A percentile compares a stretch with the other conserved stretches of the same genome.
Evolutionary conservation across 257 asterid species (phyloP).

Genomic region (Coffea canephora): DNA sequence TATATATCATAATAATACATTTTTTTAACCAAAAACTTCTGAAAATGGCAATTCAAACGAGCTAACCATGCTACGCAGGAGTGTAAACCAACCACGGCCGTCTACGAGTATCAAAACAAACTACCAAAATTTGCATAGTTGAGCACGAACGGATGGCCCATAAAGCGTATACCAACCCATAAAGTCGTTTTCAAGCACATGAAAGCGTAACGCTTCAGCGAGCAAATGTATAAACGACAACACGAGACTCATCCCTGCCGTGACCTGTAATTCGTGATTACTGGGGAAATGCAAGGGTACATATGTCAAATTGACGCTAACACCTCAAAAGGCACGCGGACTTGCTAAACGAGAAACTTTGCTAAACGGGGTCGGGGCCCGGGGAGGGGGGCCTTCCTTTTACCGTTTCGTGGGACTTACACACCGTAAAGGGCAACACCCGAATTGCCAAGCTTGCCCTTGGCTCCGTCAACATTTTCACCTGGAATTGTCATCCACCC

Average conservation of each 20-base stretch:
- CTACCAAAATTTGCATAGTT: no score
- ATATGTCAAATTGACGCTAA: background rate
- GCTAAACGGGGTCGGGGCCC: background rate
- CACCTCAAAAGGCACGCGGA: background rate
- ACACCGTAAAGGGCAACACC: background rate
- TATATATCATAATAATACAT: no score
- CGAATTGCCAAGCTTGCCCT: slow-evolving; percentile 9
- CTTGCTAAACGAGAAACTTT: no score
- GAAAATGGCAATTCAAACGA: no score
- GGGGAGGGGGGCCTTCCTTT: background rate
- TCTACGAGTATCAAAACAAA: no score
- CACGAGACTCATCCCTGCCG: background rate
- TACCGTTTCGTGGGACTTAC: background rate
- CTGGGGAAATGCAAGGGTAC: slow-evolving; percentile 3
- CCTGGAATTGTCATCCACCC: background rate
- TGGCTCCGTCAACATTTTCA: background rate
- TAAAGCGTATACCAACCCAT: background rate
- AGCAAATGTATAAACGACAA: background rate
- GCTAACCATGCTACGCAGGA: no score
- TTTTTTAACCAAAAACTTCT: no score
- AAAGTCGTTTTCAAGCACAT: background rate
- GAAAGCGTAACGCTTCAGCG: background rate
- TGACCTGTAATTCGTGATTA: background rate
- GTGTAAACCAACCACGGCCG: no score
- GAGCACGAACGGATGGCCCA: no score